Base-by-base conservation (phyloP, 805 yeast species). In the Candida jianshihensis region DNA sequence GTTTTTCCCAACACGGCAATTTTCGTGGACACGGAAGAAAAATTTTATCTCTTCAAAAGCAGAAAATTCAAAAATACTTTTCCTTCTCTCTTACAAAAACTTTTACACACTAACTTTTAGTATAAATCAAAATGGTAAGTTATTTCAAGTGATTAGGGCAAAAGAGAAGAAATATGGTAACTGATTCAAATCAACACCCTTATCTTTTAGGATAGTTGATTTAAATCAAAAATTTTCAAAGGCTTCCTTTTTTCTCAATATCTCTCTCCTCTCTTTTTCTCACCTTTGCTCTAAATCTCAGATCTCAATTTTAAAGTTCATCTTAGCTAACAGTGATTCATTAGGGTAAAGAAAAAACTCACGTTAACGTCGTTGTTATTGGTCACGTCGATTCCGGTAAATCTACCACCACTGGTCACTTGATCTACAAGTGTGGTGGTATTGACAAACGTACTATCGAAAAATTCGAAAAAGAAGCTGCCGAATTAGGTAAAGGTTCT, bases 331-430 rank as follows among this genome's bases (percentile, higher is more conserved):
- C 51, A 49, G 35, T 33, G 27, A 26, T 34, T 26, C 35, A 39
- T 61, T 48, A 64, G 95, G 96, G 96, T 81, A 87, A 87, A 74
- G 96, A 80, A 65, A 89, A 90, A 83, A 64, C 77, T 73, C 97
- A 90, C 85, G 85, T 90, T 78, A 90, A 90, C 96, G 95, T 90
- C 76, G 98, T 92, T 73, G 97, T 92, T 69, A 90, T 90, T 73
- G 98, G 97, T 75, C 97, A 90, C 95, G 97, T 92, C 97, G 97
- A 90, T 76, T 89, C 97, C 63, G 90, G 90, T 75, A 84, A 85
- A 78, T 90, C 97, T 53, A 89, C 97, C 67, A 90, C 97, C 73
- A 89, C 97, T 70, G 97, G 97, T 74, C 97, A 89, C 82, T 84
- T 89, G 75, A 88, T 89, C 68, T 89, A 69, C 95, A 88, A 88